phyloP scores from a whole-genome alignment of 768 basidiomycete species.

The Naganishia randhawae region DNA sequence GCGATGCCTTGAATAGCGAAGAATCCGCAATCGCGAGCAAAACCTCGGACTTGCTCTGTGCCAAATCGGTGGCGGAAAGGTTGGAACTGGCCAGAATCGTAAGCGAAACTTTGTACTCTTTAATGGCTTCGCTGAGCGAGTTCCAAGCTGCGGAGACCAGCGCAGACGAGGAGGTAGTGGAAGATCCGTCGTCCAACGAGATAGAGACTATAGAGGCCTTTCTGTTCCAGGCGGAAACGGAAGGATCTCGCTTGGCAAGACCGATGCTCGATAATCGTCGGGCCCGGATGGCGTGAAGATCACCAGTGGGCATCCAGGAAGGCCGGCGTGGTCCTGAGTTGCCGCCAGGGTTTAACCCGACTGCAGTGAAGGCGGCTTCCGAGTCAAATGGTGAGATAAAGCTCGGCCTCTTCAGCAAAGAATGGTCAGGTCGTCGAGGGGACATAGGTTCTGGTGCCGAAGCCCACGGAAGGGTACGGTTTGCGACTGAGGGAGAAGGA shows the following conservation, averaged over 20 bases:
- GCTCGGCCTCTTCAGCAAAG: slow-evolving; percentile 6
- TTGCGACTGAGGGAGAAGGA: background rate
- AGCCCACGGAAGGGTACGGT: background rate
- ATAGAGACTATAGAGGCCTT: slow-evolving; percentile 46
- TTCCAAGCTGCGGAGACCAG: slow-evolving; percentile 46
- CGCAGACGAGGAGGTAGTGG: slow-evolving; percentile 36
- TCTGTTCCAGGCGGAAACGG: slow-evolving; percentile 39
- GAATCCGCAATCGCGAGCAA: slow-evolving; percentile 42
- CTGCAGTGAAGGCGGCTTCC: slow-evolving; percentile 10
- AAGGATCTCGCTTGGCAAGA: slow-evolving; percentile 28
- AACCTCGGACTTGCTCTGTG: slow-evolving; percentile 40
- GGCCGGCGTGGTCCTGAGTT: background rate
- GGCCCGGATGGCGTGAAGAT: background rate
- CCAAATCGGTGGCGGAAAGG: slow-evolving; percentile 37
- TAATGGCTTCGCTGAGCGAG: slow-evolving; percentile 42
- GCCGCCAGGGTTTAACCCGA: background rate
- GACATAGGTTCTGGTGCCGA: slow-evolving; percentile 3
- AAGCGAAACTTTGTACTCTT: slow-evolving; percentile 48
- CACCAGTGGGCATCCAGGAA: slow-evolving; percentile 23
- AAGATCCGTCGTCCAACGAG: slow-evolving; percentile 33
- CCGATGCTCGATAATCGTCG: slow-evolving; percentile 17
- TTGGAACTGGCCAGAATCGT: slow-evolving; percentile 39
- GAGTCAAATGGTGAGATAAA: slow-evolving; percentile 12
- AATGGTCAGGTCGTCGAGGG: slow-evolving; percentile 7
- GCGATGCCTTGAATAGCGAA: slow-evolving; percentile 45